These are phyloP conservation scores for Trichophyton mentagrophytes DNA, from an alignment of 2,329 filamentous ascomycete species.

Conservation along the genomic window DNA sequence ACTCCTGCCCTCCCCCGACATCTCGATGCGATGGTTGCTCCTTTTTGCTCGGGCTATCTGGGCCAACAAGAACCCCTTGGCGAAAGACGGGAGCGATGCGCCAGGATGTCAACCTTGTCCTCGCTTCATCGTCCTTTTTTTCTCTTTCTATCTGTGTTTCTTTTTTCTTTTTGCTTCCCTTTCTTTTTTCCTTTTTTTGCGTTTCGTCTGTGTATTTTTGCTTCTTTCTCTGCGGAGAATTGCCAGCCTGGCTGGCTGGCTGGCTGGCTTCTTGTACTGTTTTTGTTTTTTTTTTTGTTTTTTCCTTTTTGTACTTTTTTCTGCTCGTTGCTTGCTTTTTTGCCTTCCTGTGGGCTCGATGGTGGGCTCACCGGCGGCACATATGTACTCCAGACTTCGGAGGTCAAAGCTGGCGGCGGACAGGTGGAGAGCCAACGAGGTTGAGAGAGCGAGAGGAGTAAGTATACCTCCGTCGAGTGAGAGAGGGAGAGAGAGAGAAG, in stretches of 20 bases:
- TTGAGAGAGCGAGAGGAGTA: neutral
- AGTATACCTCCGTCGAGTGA: no score
- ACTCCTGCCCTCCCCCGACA: neutral
- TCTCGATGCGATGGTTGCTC: no score
- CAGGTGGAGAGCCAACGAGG: neutral
- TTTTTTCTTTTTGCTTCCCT: neutral
- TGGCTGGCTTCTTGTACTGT: neutral
- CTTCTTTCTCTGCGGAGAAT: neutral
- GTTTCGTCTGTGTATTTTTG: neutral
- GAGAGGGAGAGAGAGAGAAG: neutral
- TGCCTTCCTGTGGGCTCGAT: neutral
- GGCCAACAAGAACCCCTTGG: neutral
- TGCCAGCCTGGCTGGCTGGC: neutral
- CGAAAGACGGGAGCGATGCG: neutral
- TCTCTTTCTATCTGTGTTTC: neutral
- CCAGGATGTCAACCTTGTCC: slow-evolving; percentile 1
- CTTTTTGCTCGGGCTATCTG: neutral
- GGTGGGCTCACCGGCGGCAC: neutral
- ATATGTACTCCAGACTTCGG: neutral
- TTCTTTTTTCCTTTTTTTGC: neutral
- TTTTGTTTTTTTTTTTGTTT: neutral
- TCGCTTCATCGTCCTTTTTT: neutral
- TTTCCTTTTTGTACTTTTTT: neutral
- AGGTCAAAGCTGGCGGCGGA: neutral
- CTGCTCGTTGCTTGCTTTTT: neutral